These are phyloP conservation scores for Apiotrichum mycotoxinovorans DNA, from an alignment of 1,284 basidiomycete species.

Conservation along the genomic window DNA sequence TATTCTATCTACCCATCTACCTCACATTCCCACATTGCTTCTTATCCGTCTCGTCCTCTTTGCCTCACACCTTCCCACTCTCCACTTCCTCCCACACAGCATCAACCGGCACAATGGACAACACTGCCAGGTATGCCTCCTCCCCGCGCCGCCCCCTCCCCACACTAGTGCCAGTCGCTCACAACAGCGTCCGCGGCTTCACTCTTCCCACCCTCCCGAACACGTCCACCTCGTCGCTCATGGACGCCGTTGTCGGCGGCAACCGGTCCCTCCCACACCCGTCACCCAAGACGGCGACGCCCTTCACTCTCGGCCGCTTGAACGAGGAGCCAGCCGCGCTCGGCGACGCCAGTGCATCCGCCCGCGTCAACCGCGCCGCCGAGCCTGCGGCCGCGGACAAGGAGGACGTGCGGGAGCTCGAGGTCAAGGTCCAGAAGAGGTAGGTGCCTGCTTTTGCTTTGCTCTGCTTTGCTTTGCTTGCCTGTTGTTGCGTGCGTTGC, in stretches of 20 bases:
- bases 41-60: background rate
- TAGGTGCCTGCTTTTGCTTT: constrained; percentile 14
- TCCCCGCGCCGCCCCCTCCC: background rate
- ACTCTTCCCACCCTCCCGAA: constrained; percentile 21
- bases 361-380: constrained; percentile 21
- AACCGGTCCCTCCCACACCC: background rate
- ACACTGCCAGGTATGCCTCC: background rate
- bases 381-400: constrained; percentile 1
- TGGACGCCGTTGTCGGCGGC: constrained; percentile 42
- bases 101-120: background rate
- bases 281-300: background rate
- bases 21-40: background rate
- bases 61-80: background rate
- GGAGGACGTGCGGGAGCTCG: constrained; percentile 34
- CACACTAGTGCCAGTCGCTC: background rate
- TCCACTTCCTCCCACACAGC: background rate
- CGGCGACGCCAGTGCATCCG: constrained; percentile 20
- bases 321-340: constrained; percentile 6
- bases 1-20: too few relatives aligned
- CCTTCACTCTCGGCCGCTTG: constrained; percentile 5
- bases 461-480: background rate
- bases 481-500: too few relatives aligned
- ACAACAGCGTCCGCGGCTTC: constrained; percentile 5
- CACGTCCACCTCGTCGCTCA: constrained; percentile 30
- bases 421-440: constrained; percentile 44